These are phyloP conservation scores for Pisolithus tinctorius DNA, from an alignment of 768 basidiomycete species.

Conservation along the genomic window DNA sequence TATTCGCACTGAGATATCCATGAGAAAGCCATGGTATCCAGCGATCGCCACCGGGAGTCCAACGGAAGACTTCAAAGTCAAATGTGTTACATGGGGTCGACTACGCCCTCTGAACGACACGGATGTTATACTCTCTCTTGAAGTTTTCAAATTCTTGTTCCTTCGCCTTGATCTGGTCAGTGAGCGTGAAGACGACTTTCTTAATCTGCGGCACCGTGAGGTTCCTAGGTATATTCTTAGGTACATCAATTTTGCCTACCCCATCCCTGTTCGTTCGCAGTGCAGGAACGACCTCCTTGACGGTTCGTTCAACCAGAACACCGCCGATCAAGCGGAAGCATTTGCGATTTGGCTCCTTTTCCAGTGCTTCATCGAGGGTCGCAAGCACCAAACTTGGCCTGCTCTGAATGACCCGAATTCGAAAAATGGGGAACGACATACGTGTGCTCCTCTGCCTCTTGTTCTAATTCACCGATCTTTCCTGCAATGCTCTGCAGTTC, in stretches of 20 bases:
- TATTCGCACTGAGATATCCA: background rate
- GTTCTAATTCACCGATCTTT: slow-evolving; percentile 95
- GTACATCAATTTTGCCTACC: slow-evolving; percentile 37
- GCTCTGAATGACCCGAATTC: background rate
- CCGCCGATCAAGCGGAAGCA: slow-evolving; percentile 97
- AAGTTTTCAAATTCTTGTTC: slow-evolving; percentile 79
- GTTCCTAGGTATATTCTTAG: background rate
- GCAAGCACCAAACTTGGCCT: slow-evolving; percentile 70
- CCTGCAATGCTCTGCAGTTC: slow-evolving; percentile 87
- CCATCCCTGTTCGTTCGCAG: slow-evolving; percentile 86
- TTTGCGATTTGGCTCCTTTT: slow-evolving; percentile 83
- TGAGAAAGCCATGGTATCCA: background rate
- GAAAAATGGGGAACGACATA: slow-evolving; percentile 33
- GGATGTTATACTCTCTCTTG: slow-evolving; percentile 72
- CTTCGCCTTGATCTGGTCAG: slow-evolving; percentile 84
- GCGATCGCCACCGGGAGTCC: background rate
- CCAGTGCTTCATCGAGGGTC: slow-evolving; percentile 77
- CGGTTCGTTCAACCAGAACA: slow-evolving; percentile 91
- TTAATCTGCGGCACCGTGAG: slow-evolving; percentile 53
- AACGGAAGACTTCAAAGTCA: background rate
- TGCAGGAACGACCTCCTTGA: slow-evolving; percentile 88
- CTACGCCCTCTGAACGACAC: slow-evolving; percentile 40
- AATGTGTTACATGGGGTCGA: slow-evolving; percentile 3
- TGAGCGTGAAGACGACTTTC: slow-evolving; percentile 68
- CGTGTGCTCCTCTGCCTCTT: slow-evolving; percentile 94